These are phyloP conservation scores for Clavariopsis aquatica DNA, from an alignment of 495 filamentous ascomycete species.

Conservation along the genomic window DNA sequence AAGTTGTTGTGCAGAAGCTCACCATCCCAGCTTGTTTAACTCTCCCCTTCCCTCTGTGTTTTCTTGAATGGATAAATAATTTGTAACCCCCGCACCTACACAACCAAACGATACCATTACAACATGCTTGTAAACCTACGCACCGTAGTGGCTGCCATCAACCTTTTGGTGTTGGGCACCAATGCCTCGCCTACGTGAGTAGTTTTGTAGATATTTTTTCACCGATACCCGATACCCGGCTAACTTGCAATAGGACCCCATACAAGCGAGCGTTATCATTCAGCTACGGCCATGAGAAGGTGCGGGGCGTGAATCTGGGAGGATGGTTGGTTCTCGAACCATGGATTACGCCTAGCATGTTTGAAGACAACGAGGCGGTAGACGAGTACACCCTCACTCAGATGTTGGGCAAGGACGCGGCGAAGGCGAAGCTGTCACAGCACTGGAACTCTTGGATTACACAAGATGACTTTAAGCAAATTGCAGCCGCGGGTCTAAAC, in stretches of 20 bases:
- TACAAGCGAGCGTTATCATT: constrained; percentile 42
- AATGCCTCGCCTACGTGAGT: constrained; percentile 32
- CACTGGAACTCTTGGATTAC: constrained; percentile 62
- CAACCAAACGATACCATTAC: not conserved
- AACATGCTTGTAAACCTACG: constrained; percentile 21
- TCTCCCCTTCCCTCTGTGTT: not conserved
- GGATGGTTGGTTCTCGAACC: constrained; percentile 55
- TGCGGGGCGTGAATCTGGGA: constrained; percentile 53
- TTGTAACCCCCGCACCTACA: too few relatives aligned
- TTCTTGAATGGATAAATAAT: too few relatives aligned
- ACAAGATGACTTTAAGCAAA: constrained; percentile 65
- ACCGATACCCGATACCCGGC: not conserved
- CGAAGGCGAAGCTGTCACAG: constrained; percentile 37
- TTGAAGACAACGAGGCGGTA: constrained; percentile 44
- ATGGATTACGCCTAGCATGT: constrained; percentile 54
- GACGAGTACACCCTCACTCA: constrained; percentile 46
- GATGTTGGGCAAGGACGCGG: constrained; percentile 43
- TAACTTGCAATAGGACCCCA: constrained; percentile 10
- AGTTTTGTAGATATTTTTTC: not conserved
- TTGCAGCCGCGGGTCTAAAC: constrained; percentile 66
- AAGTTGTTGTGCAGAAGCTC: not conserved
- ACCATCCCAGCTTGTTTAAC: not conserved
- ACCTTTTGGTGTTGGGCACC: constrained; percentile 21
- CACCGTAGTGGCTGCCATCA: constrained; percentile 21
- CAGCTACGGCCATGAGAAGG: constrained; percentile 45